A percentile compares a stretch with the other conserved stretches of the same genome.
Evolutionary conservation across 371 early-diverging fungal genomes (phyloP).

Genomic region (Lichtheimia corymbifera): DNA sequence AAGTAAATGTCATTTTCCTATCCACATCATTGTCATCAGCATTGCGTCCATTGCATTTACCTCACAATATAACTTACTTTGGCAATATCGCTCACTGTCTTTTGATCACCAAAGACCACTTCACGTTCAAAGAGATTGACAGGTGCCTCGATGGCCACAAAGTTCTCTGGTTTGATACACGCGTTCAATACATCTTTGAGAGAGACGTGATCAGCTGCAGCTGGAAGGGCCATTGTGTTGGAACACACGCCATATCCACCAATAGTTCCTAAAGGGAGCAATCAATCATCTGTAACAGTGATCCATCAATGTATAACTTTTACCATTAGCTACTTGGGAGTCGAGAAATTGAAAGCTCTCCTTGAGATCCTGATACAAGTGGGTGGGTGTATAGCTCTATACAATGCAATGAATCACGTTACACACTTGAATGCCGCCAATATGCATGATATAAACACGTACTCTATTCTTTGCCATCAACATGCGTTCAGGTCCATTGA

Average conservation of each 20-base stretch:
- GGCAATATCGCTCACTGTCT: conserved; percentile 58
- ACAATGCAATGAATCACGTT: conserved; percentile 3
- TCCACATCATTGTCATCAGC: not conserved
- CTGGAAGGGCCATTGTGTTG: conserved; percentile 63
- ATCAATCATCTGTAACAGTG: too few relatives aligned
- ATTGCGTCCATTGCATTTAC: not conserved
- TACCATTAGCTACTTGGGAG: conserved; percentile 57
- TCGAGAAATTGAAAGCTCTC: conserved; percentile 67
- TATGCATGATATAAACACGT: not conserved
- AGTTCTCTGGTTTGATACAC: conserved; percentile 46
- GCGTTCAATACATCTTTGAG: conserved; percentile 35
- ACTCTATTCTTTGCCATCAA: conserved; percentile 56
- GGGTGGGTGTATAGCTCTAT: conserved; percentile 36
- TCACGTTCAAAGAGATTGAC: conserved; percentile 80
- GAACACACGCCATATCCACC: conserved; percentile 75
- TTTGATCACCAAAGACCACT: conserved; percentile 39
- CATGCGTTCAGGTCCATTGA: conserved; percentile 83
- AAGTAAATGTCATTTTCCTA: conserved; percentile 59
- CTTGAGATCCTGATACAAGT: conserved; percentile 59
- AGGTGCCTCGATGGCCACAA: conserved; percentile 69
- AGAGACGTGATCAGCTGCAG: conserved; percentile 64
- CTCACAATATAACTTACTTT: conserved; percentile 31
- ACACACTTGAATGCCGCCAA: not conserved
- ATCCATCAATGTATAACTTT: not conserved
- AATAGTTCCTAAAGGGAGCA: conserved; percentile 47